These are phyloP conservation scores for Neopestalotiopsis sp. DNA, from an alignment of 2,329 filamentous ascomycete genomes.

Conservation along the genomic window DNA sequence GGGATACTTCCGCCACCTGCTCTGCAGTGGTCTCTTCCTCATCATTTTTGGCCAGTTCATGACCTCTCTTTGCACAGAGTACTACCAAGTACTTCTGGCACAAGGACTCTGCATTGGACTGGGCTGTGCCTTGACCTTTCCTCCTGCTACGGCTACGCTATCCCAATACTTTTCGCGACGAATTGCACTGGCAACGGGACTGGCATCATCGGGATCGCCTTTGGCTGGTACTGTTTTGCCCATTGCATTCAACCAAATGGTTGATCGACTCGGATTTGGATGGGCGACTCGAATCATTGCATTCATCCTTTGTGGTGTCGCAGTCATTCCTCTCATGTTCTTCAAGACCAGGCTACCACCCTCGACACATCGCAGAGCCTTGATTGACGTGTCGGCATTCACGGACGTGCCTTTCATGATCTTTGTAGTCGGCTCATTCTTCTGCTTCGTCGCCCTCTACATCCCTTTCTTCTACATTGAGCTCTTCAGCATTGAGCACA, in stretches of 20 bases:
- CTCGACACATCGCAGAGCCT: constrained; percentile 26
- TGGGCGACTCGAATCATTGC: constrained; percentile 53
- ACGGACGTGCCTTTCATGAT: constrained; percentile 44
- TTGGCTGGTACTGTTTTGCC: constrained; percentile 50
- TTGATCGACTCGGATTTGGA: constrained; percentile 46
- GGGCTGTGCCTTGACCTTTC: constrained; percentile 35
- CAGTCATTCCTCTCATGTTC: constrained; percentile 40
- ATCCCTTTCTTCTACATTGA: constrained; percentile 55
- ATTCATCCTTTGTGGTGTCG: constrained; percentile 41
- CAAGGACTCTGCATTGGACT: constrained; percentile 57
- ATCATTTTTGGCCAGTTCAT: constrained; percentile 59
- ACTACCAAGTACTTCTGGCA: constrained; percentile 57
- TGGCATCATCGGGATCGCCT: constrained; percentile 39
- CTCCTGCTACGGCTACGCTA: constrained; percentile 33
- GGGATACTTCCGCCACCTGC: constrained; percentile 50
- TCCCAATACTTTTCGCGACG: constrained; percentile 37
- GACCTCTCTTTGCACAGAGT: constrained; percentile 52
- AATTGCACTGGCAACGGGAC: constrained; percentile 37
- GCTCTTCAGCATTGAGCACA: constrained; percentile 47
- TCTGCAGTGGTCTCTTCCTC: constrained; percentile 48
- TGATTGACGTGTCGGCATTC: constrained; percentile 44
- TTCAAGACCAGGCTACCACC: constrained; percentile 42
- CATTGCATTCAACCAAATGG: constrained; percentile 44
- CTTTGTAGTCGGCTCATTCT: constrained; percentile 42
- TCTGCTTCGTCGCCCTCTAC: constrained; percentile 52